phyloP scores from a whole-genome alignment of 2,329 filamentous ascomycete genomes.

The Aspergillus ochraceoroseus region DNA sequence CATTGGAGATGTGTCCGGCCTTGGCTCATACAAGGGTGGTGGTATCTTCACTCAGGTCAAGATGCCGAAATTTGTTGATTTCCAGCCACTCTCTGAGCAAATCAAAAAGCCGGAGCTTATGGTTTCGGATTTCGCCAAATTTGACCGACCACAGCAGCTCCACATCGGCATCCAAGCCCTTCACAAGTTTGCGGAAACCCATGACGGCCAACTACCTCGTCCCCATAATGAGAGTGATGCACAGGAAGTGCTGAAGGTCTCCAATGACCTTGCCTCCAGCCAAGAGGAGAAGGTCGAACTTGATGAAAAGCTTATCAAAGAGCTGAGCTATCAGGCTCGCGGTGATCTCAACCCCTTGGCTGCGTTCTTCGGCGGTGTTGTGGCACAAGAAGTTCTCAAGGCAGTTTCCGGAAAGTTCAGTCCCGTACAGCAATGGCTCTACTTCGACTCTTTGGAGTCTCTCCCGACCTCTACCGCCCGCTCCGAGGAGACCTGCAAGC shows the following conservation, averaged over 20 bases:
- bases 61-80: conserved; percentile 92
- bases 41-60: conserved; percentile 95
- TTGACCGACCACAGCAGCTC: conserved; percentile 86
- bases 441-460: conserved; percentile 97
- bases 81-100: conserved; percentile 72
- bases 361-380: conserved; percentile 88
- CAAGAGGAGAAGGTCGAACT: conserved; percentile 71
- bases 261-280: conserved; percentile 64
- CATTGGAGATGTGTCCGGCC: conserved; percentile 82
- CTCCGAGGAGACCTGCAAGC: conserved; percentile 82
- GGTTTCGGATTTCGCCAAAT: conserved; percentile 95
- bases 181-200: conserved; percentile 72
- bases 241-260: conserved; percentile 66
- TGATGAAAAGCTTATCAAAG: conserved; percentile 85
- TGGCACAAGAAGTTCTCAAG: conserved; percentile 93
- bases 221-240: conserved; percentile 85
- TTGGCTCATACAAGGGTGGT: conserved; percentile 82
- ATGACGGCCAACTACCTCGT: conserved; percentile 67
- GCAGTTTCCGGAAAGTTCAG: conserved; percentile 96
- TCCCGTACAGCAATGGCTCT: conserved; percentile 92
- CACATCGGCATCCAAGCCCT: conserved; percentile 91
- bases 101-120: conserved; percentile 83
- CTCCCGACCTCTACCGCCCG: conserved; percentile 69
- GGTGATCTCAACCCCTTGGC: conserved; percentile 90
- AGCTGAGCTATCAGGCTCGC: conserved; percentile 88